Conservation (phyloP, 2,329 filamentous ascomycete species). For the Lachnellula arida region DNA sequence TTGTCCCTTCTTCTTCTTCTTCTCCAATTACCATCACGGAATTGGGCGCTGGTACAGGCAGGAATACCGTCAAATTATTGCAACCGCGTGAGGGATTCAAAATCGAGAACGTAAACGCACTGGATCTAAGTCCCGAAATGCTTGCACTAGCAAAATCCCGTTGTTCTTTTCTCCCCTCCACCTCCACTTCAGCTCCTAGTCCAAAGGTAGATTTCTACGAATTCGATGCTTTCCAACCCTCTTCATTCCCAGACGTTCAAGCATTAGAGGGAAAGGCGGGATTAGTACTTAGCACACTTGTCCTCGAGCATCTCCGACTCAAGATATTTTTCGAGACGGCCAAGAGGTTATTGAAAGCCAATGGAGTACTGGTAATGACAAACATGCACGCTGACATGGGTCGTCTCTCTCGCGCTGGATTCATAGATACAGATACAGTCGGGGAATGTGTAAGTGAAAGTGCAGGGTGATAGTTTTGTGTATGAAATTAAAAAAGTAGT, state of each 20-base stretch:
- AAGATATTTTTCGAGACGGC: constrained; percentile 45
- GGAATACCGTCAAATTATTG: constrained; percentile 53
- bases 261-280: constrained; percentile 24
- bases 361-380: constrained; percentile 51
- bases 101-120: constrained; percentile 33
- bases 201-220: constrained; percentile 13
- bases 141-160: constrained; percentile 43
- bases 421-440: constrained; percentile 49
- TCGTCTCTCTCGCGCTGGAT: constrained; percentile 53
- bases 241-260: constrained; percentile 17
- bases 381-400: constrained; percentile 68
- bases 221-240: constrained; percentile 25
- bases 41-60: constrained; percentile 60
- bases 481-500: constrained; percentile 49
- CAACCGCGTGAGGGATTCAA: constrained; percentile 16
- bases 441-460: constrained; percentile 42
- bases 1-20: constrained; percentile 12
- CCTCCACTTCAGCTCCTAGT: not conserved
- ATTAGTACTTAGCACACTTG: constrained; percentile 55
- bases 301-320: constrained; percentile 59
- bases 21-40: constrained; percentile 35
- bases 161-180: not conserved
- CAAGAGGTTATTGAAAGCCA: constrained; percentile 38
- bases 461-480: constrained; percentile 54
- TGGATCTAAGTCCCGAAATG: constrained; percentile 54